Conservation (phyloP, 371 early-diverging fungal genomes). For the Zopfochytrium polystomum region DNA sequence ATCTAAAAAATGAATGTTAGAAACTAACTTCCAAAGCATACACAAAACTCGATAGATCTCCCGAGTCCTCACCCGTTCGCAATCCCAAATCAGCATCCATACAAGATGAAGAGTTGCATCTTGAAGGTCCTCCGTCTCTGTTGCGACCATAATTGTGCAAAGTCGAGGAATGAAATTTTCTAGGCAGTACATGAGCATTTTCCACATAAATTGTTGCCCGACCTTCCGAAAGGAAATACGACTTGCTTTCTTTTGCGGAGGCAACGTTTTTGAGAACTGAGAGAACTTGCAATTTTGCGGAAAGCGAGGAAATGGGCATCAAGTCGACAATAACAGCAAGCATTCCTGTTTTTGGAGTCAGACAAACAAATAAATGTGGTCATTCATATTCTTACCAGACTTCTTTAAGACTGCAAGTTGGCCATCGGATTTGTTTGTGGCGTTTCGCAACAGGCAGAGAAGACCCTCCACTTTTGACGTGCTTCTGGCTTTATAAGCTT, state of each 20-base stretch:
- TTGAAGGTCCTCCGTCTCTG: no score
- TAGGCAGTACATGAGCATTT: no score
- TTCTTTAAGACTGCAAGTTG: slow-evolving; percentile 23
- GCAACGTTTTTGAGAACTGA: slow-evolving; percentile 29
- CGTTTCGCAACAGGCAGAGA: slow-evolving; percentile 16
- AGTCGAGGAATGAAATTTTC: no score
- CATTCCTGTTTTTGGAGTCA: slow-evolving; percentile 8
- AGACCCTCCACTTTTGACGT: slow-evolving; percentile 7
- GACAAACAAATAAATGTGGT: background rate
- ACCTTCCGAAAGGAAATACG: slow-evolving; percentile 26
- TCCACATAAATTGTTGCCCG: no score
- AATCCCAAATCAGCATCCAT: no score
- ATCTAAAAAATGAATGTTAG: no score
- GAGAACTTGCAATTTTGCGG: slow-evolving; percentile 10
- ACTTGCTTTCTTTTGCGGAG: slow-evolving; percentile 29
- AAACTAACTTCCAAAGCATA: no score
- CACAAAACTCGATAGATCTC: no score
- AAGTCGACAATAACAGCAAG: slow-evolving; percentile 19
- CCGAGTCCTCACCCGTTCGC: no score
- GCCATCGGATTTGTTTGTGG: slow-evolving; percentile 22
- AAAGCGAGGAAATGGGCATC: background rate
- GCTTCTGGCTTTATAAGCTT: slow-evolving; percentile 20
- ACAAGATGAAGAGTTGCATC: no score
- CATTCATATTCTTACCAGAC: slow-evolving; percentile 14
- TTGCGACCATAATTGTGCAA: no score